Base-by-base conservation (phyloP, 2,329 filamentous ascomycete genomes). In the Claviceps spartinae region DNA sequence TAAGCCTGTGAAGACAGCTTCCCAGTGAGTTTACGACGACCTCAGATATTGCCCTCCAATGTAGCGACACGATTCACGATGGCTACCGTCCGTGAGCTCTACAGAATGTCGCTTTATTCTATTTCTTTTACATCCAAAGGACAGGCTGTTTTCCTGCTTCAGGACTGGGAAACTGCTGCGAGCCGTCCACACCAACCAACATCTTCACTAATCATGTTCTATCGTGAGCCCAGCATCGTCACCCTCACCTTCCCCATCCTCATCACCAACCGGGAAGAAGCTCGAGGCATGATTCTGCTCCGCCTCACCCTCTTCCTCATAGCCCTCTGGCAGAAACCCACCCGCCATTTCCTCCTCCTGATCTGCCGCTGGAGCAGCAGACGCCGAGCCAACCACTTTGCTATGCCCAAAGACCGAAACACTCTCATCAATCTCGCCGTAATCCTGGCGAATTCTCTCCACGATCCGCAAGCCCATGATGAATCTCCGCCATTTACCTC, bases 401-500 rank as follows among this genome's bases (percentile, higher is more conserved):
- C 72, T 75, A 30, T 78, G 77, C 43, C 78, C 79, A 55, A 80
- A 72, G 1, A 78, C 73, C 16, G 80, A 76, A 3, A 73, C 68
- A 26, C 68, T 68, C 9, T 76, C 74, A 44, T 72, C 70, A 4
- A 78, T 70, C 40, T 82, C 76, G 1, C 85, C 86, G 63, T 94
- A 94, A 55, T 95, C 86, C 51, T 82, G 76, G 42, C 75, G 75
- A 42, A 94, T 83, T 48, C 88, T 77, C 64, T 93, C 78, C 20
- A 88, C 76, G 53, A 97, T 93, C 3, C 88, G 77, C 67, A 96
- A 64, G 0, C 90, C 90, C 74, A 90, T 86, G 14, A 95, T 67
- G 59, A 96, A 88, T 66, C 86, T 94, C 53, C 86, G 79, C 93
- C 93, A 98, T 58, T 82, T 79, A 1, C 77, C 78, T 46, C 97